Conservation (phyloP, 257 asterid genomes). For the Lavandula angustifolia region DNA sequence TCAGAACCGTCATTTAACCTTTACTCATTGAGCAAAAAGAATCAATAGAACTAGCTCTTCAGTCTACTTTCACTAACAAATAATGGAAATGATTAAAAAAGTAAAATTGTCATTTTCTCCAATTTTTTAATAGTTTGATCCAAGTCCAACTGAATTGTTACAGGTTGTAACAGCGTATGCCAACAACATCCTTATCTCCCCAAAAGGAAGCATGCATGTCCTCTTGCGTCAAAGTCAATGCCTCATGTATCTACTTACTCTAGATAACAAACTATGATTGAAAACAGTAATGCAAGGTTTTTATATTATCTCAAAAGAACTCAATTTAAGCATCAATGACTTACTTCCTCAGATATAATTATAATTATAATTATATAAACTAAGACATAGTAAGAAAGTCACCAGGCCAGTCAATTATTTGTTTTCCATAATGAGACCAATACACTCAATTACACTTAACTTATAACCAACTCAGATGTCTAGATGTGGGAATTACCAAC, state of each 20-base stretch:
- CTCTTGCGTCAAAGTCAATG: no score
- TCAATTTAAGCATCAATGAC: no score
- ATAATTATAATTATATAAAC: not conserved
- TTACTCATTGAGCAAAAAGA: not conserved
- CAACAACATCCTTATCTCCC: no score
- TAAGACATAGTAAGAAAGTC: not conserved
- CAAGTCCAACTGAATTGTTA: not conserved
- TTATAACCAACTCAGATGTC: conserved; percentile 4
- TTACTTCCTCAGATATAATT: no score
- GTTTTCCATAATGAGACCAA: conserved; percentile 10
- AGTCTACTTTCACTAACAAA: not conserved
- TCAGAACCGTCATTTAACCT: not conserved
- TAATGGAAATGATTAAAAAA: not conserved
- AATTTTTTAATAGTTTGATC: not conserved
- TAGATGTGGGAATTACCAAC: not conserved
- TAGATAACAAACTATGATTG: no score
- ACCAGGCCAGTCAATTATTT: not conserved
- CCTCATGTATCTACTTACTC: no score
- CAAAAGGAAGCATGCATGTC: no score
- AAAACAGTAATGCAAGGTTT: no score
- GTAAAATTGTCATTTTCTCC: not conserved
- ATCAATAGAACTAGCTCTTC: not conserved
- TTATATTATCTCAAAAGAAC: no score
- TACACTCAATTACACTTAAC: not conserved
- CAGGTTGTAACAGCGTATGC: no score